Evolutionary conservation across 2,329 filamentous ascomycete species (phyloP).

Genomic region (Kalaharituber pfeilii): DNA sequence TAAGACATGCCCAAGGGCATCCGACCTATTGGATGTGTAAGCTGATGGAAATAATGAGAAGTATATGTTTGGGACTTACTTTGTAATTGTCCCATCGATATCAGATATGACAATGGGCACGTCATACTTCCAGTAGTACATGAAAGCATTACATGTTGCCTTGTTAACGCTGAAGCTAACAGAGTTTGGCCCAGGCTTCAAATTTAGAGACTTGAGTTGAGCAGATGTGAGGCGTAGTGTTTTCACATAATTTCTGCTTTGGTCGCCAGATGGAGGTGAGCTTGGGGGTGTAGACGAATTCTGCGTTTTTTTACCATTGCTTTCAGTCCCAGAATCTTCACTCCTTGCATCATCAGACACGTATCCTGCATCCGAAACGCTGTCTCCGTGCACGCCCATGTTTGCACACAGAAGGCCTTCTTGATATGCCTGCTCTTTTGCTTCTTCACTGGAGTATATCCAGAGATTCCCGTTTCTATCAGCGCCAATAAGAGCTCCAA

Average conservation of each 20-base stretch:
- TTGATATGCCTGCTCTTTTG: constrained; percentile 47
- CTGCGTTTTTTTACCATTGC: background rate
- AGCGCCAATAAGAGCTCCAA: constrained; percentile 83
- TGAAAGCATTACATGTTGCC: constrained; percentile 75
- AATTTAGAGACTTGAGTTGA: constrained; percentile 68
- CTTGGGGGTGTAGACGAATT: background rate
- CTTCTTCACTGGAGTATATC: constrained; percentile 97
- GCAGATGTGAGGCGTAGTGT: constrained; percentile 88
- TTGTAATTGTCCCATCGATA: constrained; percentile 97
- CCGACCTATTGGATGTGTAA: constrained; percentile 36
- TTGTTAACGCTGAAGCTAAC: constrained; percentile 96
- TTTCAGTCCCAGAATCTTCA: background rate
- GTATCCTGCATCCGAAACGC: background rate
- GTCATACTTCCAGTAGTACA: constrained; percentile 87
- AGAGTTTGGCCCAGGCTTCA: constrained; percentile 72
- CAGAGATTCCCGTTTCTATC: constrained; percentile 95
- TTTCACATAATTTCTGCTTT: constrained; percentile 83
- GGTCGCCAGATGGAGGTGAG: constrained; percentile 38
- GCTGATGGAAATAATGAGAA: constrained; percentile 16
- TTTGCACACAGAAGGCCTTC: background rate
- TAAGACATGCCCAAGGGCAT: constrained; percentile 80
- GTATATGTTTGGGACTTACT: constrained; percentile 31
- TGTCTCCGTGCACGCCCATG: background rate
- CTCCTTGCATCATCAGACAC: background rate
- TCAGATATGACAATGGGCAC: constrained; percentile 94